Evolutionary conservation across 1,284 basidiomycete genomes (phyloP).

Genomic region (Ganoderma lucidum): DNA sequence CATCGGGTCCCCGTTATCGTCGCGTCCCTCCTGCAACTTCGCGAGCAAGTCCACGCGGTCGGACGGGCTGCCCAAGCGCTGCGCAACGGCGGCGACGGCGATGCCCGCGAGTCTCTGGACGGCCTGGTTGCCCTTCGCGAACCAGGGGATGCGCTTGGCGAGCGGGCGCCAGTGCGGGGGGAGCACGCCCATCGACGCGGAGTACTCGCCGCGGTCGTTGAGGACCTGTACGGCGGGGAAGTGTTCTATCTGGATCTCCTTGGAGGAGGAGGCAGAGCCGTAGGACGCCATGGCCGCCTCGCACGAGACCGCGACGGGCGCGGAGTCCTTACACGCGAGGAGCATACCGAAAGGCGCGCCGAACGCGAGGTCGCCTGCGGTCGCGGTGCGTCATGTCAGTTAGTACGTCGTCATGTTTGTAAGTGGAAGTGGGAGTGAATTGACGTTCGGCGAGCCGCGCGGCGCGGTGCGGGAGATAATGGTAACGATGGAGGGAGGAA

Average conservation of each 20-base stretch:
- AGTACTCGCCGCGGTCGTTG: conserved; percentile 90
- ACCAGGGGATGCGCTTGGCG: conserved; percentile 77
- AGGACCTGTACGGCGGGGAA: conserved; percentile 88
- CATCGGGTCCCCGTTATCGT: conserved; percentile 83
- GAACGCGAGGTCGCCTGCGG: conserved; percentile 81
- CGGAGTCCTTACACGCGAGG: conserved; percentile 75
- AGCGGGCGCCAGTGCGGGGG: conserved; percentile 77
- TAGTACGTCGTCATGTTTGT: too few relatives aligned
- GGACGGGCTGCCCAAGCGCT: conserved; percentile 65
- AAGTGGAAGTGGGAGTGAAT: not conserved
- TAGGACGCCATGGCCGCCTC: conserved; percentile 65
- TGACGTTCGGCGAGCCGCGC: not conserved
- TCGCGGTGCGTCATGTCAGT: not conserved
- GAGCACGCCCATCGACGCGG: conserved; percentile 84
- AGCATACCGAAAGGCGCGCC: conserved; percentile 94
- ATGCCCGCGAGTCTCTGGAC: conserved; percentile 82
- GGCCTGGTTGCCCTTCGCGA: conserved; percentile 70
- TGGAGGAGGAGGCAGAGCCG: conserved; percentile 47
- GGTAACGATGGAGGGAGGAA: not conserved
- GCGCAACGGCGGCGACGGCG: conserved; percentile 83
- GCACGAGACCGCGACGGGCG: conserved; percentile 61
- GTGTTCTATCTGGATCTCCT: conserved; percentile 56
- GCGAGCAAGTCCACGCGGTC: conserved; percentile 83
- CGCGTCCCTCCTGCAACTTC: conserved; percentile 80
- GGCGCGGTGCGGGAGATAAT: not conserved